Conservation (phyloP, 2,329 filamentous ascomycete genomes). For the Alternaria infectoria region DNA sequence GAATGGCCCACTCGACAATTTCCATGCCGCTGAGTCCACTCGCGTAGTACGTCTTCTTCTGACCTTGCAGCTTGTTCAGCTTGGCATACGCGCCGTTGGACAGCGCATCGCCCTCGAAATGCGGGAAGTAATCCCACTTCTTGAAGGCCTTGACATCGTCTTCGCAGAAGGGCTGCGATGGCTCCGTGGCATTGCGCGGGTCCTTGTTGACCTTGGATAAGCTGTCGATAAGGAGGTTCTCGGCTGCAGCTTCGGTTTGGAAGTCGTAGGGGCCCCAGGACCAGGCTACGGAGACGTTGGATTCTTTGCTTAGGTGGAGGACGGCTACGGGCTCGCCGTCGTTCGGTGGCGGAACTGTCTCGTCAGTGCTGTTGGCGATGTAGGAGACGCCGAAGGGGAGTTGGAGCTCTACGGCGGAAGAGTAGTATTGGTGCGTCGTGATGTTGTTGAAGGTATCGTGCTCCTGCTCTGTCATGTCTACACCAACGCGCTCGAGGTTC, state of each 20-base stretch:
- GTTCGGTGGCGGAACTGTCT: constrained; percentile 39
- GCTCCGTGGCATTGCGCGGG: constrained; percentile 38
- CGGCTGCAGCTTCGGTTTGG: constrained; percentile 35
- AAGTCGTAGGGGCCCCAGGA: constrained; percentile 47
- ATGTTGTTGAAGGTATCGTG: constrained; percentile 41
- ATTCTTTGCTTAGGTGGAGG: constrained; percentile 36
- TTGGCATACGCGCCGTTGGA: constrained; percentile 37
- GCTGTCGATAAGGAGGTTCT: constrained; percentile 37
- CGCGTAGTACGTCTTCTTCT: constrained; percentile 47
- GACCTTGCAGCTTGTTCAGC: constrained; percentile 45
- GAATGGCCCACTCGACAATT: constrained; percentile 47
- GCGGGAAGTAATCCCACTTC: constrained; percentile 50
- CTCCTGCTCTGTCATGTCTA: constrained; percentile 44
- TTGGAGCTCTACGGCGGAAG: constrained; percentile 40
- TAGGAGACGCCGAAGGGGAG: constrained; percentile 48
- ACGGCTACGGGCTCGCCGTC: constrained; percentile 44
- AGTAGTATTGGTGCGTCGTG: constrained; percentile 46
- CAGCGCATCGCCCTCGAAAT: constrained; percentile 40
- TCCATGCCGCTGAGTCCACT: constrained; percentile 48
- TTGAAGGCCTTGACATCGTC: constrained; percentile 42
- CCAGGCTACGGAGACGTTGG: constrained; percentile 44
- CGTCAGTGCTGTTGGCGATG: constrained; percentile 33
- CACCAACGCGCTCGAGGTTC: constrained; percentile 40
- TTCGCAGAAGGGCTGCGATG: constrained; percentile 23
- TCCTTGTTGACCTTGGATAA: constrained; percentile 46